A percentile compares a stretch with the other conserved stretches of the same genome.
These are phyloP conservation scores for Leishmania martiniquensis DNA, from an alignment of 208 protist species.

Conservation along the genomic window DNA sequence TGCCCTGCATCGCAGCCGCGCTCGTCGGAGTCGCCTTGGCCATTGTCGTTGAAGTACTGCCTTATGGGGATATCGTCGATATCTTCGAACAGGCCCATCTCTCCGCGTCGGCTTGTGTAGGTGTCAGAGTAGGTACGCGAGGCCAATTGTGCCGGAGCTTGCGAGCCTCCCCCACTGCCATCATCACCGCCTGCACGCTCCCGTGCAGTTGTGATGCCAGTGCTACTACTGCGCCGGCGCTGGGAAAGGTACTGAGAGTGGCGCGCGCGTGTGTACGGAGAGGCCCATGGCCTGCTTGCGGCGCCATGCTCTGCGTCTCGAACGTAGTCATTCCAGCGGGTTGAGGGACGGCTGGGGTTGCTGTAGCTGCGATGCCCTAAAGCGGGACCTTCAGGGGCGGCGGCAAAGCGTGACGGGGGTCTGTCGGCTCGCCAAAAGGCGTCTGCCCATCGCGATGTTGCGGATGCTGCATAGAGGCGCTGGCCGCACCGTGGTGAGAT, in stretches of 20 bases:
- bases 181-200: too few relatives aligned
- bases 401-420: not conserved
- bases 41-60: constrained; percentile 30
- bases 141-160: not conserved
- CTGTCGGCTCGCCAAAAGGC: not conserved
- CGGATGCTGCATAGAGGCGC: not conserved
- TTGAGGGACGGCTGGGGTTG: constrained; percentile 28
- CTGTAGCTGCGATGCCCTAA: constrained; percentile 7
- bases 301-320: constrained; percentile 19
- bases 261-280: not conserved
- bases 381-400: not conserved
- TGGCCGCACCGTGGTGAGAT: not conserved
- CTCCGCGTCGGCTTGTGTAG: constrained; percentile 5
- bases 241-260: constrained; percentile 3
- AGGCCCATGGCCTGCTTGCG: not conserved
- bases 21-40: not conserved
- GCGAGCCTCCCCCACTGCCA: not conserved
- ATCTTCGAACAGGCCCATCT: constrained; percentile 7
- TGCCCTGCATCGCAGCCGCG: not conserved
- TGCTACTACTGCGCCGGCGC: not conserved
- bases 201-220: not conserved
- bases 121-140: constrained; percentile 10
- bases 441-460: constrained; percentile 7
- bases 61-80: constrained; percentile 22
- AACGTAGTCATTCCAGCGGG: constrained; percentile 47